phyloP scores from a whole-genome alignment of 768 basidiomycete species.

The Mycena filopes region DNA sequence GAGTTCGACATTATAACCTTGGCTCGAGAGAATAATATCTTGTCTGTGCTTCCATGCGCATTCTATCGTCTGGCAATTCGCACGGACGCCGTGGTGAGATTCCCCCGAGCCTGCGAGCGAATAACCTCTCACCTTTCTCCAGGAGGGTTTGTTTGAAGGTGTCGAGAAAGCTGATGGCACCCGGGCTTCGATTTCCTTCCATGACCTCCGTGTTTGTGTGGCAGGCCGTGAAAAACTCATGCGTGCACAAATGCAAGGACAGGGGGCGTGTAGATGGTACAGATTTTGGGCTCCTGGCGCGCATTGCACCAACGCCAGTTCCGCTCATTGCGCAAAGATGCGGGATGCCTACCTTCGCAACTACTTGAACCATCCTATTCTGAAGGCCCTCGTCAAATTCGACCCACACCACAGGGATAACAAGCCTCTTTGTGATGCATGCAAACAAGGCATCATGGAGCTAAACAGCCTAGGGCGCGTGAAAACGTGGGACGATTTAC shows the following conservation, averaged over 20 bases:
- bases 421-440: not conserved
- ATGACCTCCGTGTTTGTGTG: not conserved
- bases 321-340: not conserved
- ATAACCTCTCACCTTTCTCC: not conserved
- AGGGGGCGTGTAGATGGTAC: not conserved
- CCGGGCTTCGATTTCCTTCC: not conserved
- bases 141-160: not conserved
- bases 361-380: not conserved
- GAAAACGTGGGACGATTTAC: not conserved
- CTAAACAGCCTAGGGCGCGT: not conserved
- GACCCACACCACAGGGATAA: not conserved
- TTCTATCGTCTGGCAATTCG: not conserved
- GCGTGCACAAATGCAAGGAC: not conserved
- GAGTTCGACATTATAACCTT: not conserved
- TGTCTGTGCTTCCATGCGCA: not conserved
- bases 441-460: fast-evolving
- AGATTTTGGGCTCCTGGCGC: too few relatives aligned
- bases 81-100: too few relatives aligned
- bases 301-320: too few relatives aligned
- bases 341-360: not conserved
- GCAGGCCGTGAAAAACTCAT: not conserved
- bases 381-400: not conserved
- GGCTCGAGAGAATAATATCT: constrained; percentile 11
- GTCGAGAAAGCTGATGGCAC: not conserved
- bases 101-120: not conserved